Conservation (phyloP, 371 early-diverging fungal genomes). For the Mucor plumbeus region DNA sequence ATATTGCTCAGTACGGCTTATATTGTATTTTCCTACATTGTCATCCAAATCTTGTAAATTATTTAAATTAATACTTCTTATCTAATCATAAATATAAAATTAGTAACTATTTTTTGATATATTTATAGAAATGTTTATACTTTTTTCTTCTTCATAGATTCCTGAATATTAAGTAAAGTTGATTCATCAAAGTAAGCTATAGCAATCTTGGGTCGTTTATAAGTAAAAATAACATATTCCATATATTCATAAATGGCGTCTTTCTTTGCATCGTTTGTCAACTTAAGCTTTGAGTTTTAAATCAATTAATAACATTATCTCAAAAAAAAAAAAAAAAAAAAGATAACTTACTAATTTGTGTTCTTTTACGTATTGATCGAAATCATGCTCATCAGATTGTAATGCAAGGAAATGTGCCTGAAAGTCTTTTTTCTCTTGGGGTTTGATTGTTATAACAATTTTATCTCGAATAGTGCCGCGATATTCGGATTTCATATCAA, state of each 20-base stretch:
- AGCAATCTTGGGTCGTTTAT: constrained; percentile 55
- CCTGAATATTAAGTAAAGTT: constrained; percentile 32
- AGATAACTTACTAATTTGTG: neutral
- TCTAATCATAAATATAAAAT: neutral
- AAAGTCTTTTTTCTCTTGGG: constrained; percentile 8
- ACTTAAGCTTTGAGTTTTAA: constrained; percentile 1
- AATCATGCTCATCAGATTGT: neutral
- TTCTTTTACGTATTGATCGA: constrained; percentile 8
- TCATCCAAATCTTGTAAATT: neutral
- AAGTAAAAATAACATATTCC: constrained; percentile 39
- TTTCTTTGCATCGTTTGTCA: constrained; percentile 41
- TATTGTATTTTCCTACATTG: constrained; percentile 10
- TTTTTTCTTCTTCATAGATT: constrained; percentile 23
- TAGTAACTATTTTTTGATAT: too few relatives aligned
- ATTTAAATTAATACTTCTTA: constrained; percentile 1
- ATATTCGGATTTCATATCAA: constrained; percentile 56
- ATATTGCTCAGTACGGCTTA: constrained; percentile 9
- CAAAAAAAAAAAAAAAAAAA: neutral
- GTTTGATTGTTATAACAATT: constrained; percentile 29
- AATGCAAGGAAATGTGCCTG: neutral
- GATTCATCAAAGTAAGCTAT: constrained; percentile 67
- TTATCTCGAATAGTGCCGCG: constrained; percentile 53
- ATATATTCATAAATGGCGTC: constrained; percentile 58
- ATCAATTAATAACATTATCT: neutral
- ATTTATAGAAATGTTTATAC: constrained; percentile 9